phyloP scores from a whole-genome alignment of 768 basidiomycete genomes.

The Pleurotus cornucopiae region DNA sequence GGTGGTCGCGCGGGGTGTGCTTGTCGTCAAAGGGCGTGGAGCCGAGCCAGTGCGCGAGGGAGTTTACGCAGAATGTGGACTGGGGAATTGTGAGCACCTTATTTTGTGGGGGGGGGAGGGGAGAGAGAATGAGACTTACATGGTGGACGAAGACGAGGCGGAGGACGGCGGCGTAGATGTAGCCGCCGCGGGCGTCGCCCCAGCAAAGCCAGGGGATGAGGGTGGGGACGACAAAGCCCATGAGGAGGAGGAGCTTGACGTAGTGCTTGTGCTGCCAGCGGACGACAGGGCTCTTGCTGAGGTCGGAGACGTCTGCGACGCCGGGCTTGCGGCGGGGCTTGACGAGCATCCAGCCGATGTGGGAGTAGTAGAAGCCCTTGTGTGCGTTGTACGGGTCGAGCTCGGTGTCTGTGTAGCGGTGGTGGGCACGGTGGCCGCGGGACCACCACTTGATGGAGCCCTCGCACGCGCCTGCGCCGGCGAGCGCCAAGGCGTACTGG shows the following conservation, averaged over 20 bases:
- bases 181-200: constrained; percentile 85
- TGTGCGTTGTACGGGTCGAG: constrained; percentile 94
- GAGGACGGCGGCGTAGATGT: constrained; percentile 30
- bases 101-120: no score
- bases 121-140: not conserved
- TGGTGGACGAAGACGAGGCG: constrained; percentile 8
- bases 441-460: constrained; percentile 99
- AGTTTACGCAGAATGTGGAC: constrained; percentile 97
- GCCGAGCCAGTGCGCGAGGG: constrained; percentile 93
- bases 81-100: constrained; percentile 18
- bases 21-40: constrained; percentile 21
- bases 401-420: constrained; percentile 94
- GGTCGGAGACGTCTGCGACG: constrained; percentile 83
- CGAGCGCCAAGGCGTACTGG: constrained; percentile 78
- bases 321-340: constrained; percentile 88
- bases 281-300: constrained; percentile 74
- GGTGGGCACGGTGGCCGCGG: constrained; percentile 94
- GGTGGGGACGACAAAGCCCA: constrained; percentile 7
- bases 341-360: constrained; percentile 90
- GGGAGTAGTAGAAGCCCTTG: constrained; percentile 81
- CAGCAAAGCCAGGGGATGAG: constrained; percentile 36
- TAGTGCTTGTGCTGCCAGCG: constrained; percentile 87
- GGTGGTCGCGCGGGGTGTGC: constrained; percentile 69
- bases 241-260: constrained; percentile 10
- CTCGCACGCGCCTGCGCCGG: constrained; percentile 89